These are phyloP conservation scores for Brettanomyces anomalus DNA, from an alignment of 805 yeast genomes.

Conservation along the genomic window DNA sequence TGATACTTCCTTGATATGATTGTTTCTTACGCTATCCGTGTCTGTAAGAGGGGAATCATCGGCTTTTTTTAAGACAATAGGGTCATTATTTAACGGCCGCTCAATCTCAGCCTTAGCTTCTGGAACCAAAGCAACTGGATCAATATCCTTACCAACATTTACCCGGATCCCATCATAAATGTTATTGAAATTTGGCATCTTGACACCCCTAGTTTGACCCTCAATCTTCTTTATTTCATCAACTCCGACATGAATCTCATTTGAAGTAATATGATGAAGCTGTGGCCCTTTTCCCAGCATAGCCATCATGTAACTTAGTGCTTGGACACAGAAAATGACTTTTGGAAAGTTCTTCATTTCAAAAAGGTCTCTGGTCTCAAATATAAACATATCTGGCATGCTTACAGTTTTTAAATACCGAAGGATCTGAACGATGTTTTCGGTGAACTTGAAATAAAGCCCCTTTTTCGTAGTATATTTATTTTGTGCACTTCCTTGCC, in stretches of 20 bases:
- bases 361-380: conserved; percentile 87
- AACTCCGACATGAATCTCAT: conserved; percentile 47
- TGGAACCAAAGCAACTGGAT: conserved; percentile 11
- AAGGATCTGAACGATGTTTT: conserved; percentile 82
- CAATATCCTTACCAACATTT: conserved; percentile 21
- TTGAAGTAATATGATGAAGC: conserved; percentile 53
- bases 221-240: conserved; percentile 65
- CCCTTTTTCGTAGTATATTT: conserved; percentile 23
- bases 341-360: conserved; percentile 89
- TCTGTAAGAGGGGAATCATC: no score
- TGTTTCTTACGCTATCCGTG: not conserved
- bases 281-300: conserved; percentile 48
- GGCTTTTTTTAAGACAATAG: not conserved
- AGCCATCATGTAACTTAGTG: conserved; percentile 66
- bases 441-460: conserved; percentile 83
- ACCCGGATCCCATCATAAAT: conserved; percentile 27
- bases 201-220: conserved; percentile 55
- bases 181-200: conserved; percentile 66
- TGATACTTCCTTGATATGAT: not conserved
- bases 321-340: conserved; percentile 89
- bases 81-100: not conserved
- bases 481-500: conserved; percentile 20
- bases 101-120: not conserved
- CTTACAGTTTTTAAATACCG: conserved; percentile 56
- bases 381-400: conserved; percentile 81